Evolutionary conservation across 805 yeast genomes (phyloP), one percentile per base, ranked within the genome.

Genomic region (Kodamaea kaohsiungensis): DNA sequence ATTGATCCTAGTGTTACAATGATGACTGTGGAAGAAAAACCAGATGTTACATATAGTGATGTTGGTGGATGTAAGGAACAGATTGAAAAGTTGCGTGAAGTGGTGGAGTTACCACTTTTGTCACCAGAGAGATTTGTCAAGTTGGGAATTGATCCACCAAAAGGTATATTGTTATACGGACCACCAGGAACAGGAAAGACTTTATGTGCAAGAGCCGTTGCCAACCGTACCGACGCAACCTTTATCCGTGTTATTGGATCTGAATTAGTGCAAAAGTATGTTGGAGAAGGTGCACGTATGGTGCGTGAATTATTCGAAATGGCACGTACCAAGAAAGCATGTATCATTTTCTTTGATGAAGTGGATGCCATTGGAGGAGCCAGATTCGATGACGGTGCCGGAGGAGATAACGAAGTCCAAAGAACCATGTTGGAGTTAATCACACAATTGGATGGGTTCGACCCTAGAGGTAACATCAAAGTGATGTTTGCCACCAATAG

Each of bases 21-120:
- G 99, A 95, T 95, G 99, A 93, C 98, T 1, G 99, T 95, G 48
- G 99, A 95, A 73, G 99, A 95, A 75, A 95, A 95, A 72, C 99
- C 99, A 12, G 99, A 95, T 73, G 98, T 95, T 39, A 95, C 99
- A 1, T 95, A 95, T 72, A 89, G 96, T 57, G 99, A 95, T 70
- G 92, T 95, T 59, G 99, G 99, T 64, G 99, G 99, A 39, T 91
- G 97, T 71, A 95, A 95, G 77, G 98, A 95, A 59, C 99, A 95
- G 72, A 93, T 95, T 65, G 99, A 95, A 71, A 92, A 93, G 72
- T 79, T 92, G 57, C 83, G 98, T 70, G 98, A 92, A 72, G 98
- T 93, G 57, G 98, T 92, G 15, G 98, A 93, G 72, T 78, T 93
- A 66, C 98, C 98, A 43, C 75, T 92, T 61, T 77, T 95, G 54